phyloP scores from a whole-genome alignment of 164 flowering plant genomes.

The Macadamia tetraphylla region DNA sequence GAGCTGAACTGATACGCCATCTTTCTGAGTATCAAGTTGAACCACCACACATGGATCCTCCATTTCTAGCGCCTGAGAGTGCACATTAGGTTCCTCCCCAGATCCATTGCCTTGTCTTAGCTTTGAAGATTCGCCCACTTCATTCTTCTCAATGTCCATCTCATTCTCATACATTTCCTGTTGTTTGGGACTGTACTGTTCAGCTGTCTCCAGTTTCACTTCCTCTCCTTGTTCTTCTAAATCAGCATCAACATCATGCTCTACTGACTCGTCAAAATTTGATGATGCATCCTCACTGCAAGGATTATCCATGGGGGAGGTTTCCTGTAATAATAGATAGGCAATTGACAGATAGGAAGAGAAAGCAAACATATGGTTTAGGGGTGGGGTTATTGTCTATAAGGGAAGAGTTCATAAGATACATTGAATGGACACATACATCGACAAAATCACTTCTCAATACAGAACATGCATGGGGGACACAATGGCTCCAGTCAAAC shows the following conservation, averaged over 20 bases:
- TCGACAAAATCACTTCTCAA: no score
- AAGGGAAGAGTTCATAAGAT: no score
- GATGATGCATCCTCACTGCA: slow-evolving; percentile 56
- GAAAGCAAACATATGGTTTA: not conserved
- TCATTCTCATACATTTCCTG: slow-evolving; percentile 30
- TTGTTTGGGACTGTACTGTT: slow-evolving; percentile 22
- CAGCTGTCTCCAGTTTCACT: slow-evolving; percentile 24
- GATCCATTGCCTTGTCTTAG: slow-evolving; percentile 25
- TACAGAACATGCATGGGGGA: no score
- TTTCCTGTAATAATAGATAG: slow-evolving; percentile 33
- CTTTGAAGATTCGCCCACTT: slow-evolving; percentile 26
- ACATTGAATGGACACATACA: no score
- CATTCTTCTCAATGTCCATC: slow-evolving; percentile 24
- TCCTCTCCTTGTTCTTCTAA: slow-evolving; percentile 42
- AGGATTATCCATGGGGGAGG: slow-evolving; percentile 45
- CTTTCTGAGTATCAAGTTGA: slow-evolving; percentile 20
- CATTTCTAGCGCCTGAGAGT: slow-evolving; percentile 19
- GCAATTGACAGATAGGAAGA: not conserved
- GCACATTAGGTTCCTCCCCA: slow-evolving; percentile 27
- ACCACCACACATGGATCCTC: slow-evolving; percentile 19
- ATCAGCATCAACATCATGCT: slow-evolving; percentile 47
- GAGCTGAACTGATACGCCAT: slow-evolving; percentile 18
- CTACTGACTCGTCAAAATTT: slow-evolving; percentile 46
- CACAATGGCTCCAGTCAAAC: no score
- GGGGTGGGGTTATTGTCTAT: no score